Percentiles rank a stretch among this genome's conserved stretches.
phyloP scores from a whole-genome alignment of 371 early-diverging fungal species.

The Lichtheimia corymbifera region DNA sequence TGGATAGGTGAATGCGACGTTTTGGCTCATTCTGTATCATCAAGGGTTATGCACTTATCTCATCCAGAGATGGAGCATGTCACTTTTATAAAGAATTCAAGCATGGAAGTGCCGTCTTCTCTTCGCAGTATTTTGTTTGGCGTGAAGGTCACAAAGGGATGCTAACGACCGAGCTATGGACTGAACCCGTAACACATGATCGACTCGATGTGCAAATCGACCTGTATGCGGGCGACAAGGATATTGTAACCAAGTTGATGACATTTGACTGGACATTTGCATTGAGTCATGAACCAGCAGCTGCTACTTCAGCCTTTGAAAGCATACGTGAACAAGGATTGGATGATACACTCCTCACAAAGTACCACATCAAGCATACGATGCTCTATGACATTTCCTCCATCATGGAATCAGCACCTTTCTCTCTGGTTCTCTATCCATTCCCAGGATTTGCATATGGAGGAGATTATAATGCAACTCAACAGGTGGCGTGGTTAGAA shows the following conservation, averaged over 20 bases:
- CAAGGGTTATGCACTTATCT: constrained; percentile 55
- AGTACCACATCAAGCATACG: constrained; percentile 19
- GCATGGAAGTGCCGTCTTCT: constrained; percentile 22
- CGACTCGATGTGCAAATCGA: neutral
- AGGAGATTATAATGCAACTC: neutral
- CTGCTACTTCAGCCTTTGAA: neutral
- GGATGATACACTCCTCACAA: constrained; percentile 20
- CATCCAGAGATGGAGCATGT: constrained; percentile 42
- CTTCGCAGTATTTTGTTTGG: constrained; percentile 67
- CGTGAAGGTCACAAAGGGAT: constrained; percentile 51
- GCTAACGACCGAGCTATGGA: constrained; percentile 73
- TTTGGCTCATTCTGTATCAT: too few relatives aligned
- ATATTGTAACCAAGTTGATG: constrained; percentile 59
- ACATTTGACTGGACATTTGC: constrained; percentile 74
- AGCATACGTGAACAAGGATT: constrained; percentile 3
- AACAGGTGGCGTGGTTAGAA: neutral
- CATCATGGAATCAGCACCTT: constrained; percentile 37
- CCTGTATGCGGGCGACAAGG: constrained; percentile 38
- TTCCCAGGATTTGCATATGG: constrained; percentile 32
- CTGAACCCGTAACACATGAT: constrained; percentile 59
- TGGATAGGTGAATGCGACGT: too few relatives aligned
- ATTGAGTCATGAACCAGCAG: constrained; percentile 36
- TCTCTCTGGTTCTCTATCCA: constrained; percentile 41
- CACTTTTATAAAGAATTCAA: constrained; percentile 68
- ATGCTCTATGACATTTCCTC: constrained; percentile 42